Evolutionary conservation across 2,329 filamentous ascomycete genomes (phyloP).

Genomic region (Cladosporium sp.): DNA sequence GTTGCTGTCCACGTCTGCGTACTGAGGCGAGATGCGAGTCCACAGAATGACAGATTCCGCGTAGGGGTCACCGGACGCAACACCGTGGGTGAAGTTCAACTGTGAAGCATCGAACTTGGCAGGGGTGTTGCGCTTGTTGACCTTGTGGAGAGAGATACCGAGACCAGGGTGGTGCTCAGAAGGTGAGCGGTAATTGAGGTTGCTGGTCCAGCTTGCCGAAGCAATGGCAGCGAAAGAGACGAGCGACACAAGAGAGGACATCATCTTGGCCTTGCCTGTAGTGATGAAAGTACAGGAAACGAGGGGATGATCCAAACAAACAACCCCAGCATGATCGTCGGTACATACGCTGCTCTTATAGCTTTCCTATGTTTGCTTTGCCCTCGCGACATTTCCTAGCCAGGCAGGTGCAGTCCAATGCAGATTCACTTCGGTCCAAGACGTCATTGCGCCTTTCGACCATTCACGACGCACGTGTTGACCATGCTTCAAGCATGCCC

Average conservation of each 20-base stretch:
- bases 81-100: constrained; percentile 60
- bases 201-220: constrained; percentile 28
- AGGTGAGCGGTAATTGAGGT: constrained; percentile 65
- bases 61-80: constrained; percentile 42
- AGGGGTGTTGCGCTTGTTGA: constrained; percentile 53
- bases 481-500: constrained; percentile 2
- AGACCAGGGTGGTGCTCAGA: constrained; percentile 61
- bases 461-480: not conserved
- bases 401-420: too few relatives aligned
- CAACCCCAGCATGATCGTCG: not conserved
- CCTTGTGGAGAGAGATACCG: constrained; percentile 59
- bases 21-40: constrained; percentile 39
- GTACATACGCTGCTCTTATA: not conserved
- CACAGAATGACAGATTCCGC: constrained; percentile 40
- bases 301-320: not conserved
- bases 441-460: not conserved
- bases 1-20: constrained; percentile 40
- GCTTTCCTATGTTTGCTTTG: not conserved
- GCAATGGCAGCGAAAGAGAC: constrained; percentile 20
- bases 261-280: constrained; percentile 14
- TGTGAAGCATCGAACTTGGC: constrained; percentile 42
- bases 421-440: too few relatives aligned
- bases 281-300: not conserved
- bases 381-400: too few relatives aligned
- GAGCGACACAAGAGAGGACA: constrained; percentile 14